Base-by-base conservation (phyloP, 768 basidiomycete genomes). In the Trametes elegans region DNA sequence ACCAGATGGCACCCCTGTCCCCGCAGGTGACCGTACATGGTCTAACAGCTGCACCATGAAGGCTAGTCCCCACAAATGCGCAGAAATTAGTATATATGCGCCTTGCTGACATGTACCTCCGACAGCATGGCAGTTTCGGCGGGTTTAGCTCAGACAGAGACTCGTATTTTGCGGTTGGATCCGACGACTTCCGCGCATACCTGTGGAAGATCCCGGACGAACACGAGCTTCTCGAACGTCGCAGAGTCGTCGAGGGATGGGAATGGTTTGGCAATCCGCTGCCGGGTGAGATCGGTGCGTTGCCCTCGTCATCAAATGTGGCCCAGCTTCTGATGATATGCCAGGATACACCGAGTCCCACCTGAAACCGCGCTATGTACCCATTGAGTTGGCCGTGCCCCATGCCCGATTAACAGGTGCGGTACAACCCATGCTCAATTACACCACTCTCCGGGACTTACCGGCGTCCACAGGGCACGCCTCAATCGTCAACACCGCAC, bases 121-220 rank as follows among this genome's bases (percentile, higher is more conserved):
- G 11, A n/a, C n/a, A 91, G 87, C 87, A 90, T 56, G 89, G 88
- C 3, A 80, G 82, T 5, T 92, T 93, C 59, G 88, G 90, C 32
- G 80, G 82, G 2, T 76, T 78, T 1, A 79, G 78, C 4, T 62
- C 78, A 26, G 73, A 78, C 42, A 69, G 62, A 21, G 87, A 88
- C 50, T 67, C 75, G 27, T 81, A 85, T 62, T 93, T 85, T 63
- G 78, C 78, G 31, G 79, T 80, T n/a, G 91, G 91, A 14, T 91
- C 88, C 10, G 91, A 93, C 65, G 88, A 93, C 67, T 93, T 92
- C 65, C 76, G 83, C 32, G 81, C 77, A 18, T 93, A 93, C 60
- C 66, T 90, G 21, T 93, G 91, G 91, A 81, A 79, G 60, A 73
- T 93, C 31, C 90, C 91, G 3, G 63, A 77, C 11, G 57, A 78